Base-by-base conservation (phyloP, 2,329 filamentous ascomycete species). In the Colletotrichum sp. region DNA sequence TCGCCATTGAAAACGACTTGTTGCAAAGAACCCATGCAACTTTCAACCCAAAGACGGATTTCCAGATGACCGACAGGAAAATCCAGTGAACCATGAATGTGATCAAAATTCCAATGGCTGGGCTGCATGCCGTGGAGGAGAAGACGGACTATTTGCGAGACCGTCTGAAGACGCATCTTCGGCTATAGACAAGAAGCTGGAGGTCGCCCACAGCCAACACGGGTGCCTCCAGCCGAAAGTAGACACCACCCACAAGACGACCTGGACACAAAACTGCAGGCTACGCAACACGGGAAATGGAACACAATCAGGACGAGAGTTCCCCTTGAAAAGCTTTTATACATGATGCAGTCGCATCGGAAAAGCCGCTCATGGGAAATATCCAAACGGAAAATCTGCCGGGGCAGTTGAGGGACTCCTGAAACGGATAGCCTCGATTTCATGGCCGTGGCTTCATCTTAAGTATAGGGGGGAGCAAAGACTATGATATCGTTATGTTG, bases 261-360 rank as follows among this genome's bases (percentile, higher is more conserved):
- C 18, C 18, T 44, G 9, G 18, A 4, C 18, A n/a, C 8, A 44
- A 44, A 0, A n/a, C 4, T n/a, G 3, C 16, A 44, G 18, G 18
- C 18, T 12, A 0, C 18, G 18, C 36, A n/a, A 44, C 3, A 1
- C 18, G 16, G 2, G 1, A 18, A n/a, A 0, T 6, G 4, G 5
- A 44, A n/a, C 9, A 10, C 18, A 3, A 0, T 1, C 18, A n/a
- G 5, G 18, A 4, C 8, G 7, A 39, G 36, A 39, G 3, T 0
- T 5, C 7, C 2, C 2, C 16, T n/a, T n/a, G 0, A 44, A 0
- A 44, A n/a, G 9, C 39, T 44, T 44, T 44, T 1, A 3, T 0
- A 0, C 5, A n/a, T 10, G 18, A 44, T 10, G 8, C 39, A n/a
- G 7, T n/a, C 18, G 5, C 18, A 44, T 44, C 1, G 8, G 18